Evolutionary conservation across 164 flowering plant species (phyloP).

Genomic region (Saururus chinensis): DNA sequence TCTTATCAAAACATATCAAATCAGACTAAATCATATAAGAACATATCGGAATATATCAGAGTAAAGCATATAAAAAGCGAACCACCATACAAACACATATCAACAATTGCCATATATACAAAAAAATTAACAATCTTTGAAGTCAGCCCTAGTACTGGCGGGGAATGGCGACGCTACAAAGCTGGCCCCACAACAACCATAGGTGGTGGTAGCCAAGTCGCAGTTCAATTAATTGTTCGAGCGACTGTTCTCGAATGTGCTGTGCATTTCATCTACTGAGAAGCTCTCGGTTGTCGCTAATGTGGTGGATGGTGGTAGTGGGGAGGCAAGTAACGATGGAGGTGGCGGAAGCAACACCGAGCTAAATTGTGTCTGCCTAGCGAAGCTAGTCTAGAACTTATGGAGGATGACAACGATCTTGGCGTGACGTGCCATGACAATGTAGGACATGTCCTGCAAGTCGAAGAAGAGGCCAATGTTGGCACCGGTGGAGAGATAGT

Average conservation of each 20-base stretch:
- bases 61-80: too few relatives aligned
- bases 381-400: slow-evolving; percentile 80
- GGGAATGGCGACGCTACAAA: slow-evolving; percentile 17
- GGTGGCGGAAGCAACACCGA: slow-evolving; percentile 48
- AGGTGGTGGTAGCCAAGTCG: slow-evolving; percentile 64
- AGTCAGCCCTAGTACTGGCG: slow-evolving; percentile 10
- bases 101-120: too few relatives aligned
- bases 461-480: too few relatives aligned
- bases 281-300: slow-evolving; percentile 10
- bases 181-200: slow-evolving; percentile 16
- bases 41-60: too few relatives aligned
- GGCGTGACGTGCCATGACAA: slow-evolving; percentile 64
- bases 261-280: slow-evolving; percentile 42
- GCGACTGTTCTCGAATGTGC: slow-evolving; percentile 49
- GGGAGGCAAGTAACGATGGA: too few relatives aligned
- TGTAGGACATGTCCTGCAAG: too few relatives aligned
- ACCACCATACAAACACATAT: too few relatives aligned
- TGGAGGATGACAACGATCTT: slow-evolving; percentile 32
- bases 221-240: slow-evolving; percentile 70
- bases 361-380: slow-evolving; percentile 83
- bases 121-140: slow-evolving; percentile 87
- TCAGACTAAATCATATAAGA: too few relatives aligned
- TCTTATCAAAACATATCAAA: too few relatives aligned
- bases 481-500: too few relatives aligned
- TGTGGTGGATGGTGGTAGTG: slow-evolving; percentile 12